phyloP scores from a whole-genome alignment of 805 yeast species.

The Metschnikowia henanensis region DNA sequence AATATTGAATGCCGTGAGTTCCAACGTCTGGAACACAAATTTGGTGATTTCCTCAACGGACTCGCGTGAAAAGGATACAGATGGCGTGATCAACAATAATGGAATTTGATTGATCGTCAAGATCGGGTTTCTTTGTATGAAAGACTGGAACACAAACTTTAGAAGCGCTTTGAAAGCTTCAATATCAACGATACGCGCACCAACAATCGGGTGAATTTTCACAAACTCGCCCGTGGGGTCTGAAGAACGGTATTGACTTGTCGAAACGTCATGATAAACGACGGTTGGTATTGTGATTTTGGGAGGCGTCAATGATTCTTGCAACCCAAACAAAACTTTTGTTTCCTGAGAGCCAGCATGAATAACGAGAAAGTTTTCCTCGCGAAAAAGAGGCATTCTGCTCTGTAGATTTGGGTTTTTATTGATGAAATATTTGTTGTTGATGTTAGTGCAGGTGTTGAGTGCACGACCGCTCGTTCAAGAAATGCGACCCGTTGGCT shows the following conservation, averaged over 20 bases:
- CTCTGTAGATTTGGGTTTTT: neutral
- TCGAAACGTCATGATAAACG: conserved; percentile 52
- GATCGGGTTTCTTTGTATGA: conserved; percentile 37
- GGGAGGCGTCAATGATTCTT: conserved; percentile 73
- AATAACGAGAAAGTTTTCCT: conserved; percentile 52
- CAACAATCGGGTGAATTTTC: conserved; percentile 61
- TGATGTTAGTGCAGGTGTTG: conserved; percentile 2
- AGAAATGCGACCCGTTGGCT: too few species aligned
- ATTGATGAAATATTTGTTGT: neutral
- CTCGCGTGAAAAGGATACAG: conserved; percentile 64
- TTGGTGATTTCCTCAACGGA: conserved; percentile 71
- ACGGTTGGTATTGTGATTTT: conserved; percentile 70
- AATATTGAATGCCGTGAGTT: conserved; percentile 69
- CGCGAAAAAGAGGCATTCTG: conserved; percentile 44
- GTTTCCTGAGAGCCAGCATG: conserved; percentile 81
- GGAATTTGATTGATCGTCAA: conserved; percentile 68
- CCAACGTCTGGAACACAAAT: conserved; percentile 71
- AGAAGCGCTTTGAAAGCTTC: conserved; percentile 69
- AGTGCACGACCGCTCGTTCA: too few species aligned
- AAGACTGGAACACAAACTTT: conserved; percentile 43
- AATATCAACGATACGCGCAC: conserved; percentile 64
- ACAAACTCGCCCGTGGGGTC: conserved; percentile 27
- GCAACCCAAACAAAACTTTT: conserved; percentile 78
- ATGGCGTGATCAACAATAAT: conserved; percentile 62
- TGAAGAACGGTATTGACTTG: conserved; percentile 37